Conservation (phyloP, 495 filamentous ascomycete genomes). For the Pyronema domesticum region DNA sequence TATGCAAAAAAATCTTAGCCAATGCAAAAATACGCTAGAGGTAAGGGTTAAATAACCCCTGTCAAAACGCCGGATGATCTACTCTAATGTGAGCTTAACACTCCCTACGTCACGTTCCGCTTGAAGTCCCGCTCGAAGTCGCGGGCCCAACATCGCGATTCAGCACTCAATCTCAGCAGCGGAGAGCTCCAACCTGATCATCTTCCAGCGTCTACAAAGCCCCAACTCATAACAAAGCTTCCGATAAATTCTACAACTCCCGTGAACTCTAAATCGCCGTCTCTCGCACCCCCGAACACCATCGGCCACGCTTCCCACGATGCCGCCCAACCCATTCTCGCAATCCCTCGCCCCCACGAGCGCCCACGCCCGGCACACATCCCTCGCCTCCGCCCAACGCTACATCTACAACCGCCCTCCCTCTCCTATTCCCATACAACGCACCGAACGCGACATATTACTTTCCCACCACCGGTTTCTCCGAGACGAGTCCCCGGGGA, state of each 20-base stretch:
- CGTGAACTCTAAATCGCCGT: neutral
- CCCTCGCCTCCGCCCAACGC: constrained; percentile 15
- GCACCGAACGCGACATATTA: constrained; percentile 23
- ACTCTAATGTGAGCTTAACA: no score
- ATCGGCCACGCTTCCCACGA: no score
- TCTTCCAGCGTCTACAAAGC: constrained; percentile 6
- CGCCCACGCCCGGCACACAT: constrained; percentile 23
- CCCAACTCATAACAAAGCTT: neutral
- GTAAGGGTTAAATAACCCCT: no score
- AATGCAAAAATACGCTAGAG: no score
- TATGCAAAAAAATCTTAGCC: no score
- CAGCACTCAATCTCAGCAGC: no score
- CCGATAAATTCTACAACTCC: neutral
- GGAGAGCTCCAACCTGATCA: no score
- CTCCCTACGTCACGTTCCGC: no score
- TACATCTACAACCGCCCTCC: constrained; percentile 16
- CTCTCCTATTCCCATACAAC: constrained; percentile 6
- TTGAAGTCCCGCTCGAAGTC: no score
- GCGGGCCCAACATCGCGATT: no score
- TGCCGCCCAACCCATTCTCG: constrained; percentile 10
- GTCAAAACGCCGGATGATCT: no score
- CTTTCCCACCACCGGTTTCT: constrained; percentile 25
- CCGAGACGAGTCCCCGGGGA: constrained; percentile 4
- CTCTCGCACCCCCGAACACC: neutral
- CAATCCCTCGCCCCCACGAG: constrained; percentile 19